Base-by-base conservation (phyloP, 163 green algal genomes). In the Chlorella variabilis region DNA sequence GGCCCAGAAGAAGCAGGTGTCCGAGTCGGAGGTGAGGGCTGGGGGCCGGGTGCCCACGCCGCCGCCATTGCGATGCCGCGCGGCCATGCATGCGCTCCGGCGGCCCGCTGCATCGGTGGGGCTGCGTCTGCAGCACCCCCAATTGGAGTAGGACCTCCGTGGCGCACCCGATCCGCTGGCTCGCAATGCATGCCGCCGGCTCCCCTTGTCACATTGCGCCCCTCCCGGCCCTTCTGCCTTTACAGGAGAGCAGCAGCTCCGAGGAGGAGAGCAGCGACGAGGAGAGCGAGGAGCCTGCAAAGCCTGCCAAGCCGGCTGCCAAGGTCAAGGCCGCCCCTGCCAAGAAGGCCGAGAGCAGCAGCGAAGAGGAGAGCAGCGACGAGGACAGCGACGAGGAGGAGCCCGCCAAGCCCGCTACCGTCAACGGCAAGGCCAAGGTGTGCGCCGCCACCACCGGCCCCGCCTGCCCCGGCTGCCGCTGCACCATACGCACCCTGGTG, bases 251-350 rank as follows among this genome's bases (percentile, higher is more conserved):
- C 68, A 65, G n/a, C 41, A 67, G 73, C 54, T 66, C 41, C 69
- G 85, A 82, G 31, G 84, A 84, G 69, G 58, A 78, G 77, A 69
- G 56, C 42, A 63, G 33, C 45, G 74, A 83, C 66, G 81, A 90
- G 34, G 85, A n/a, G n/a, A n/a, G n/a, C n/a, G n/a, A 86, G 79
- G 71, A 82, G 76, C 21, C 38, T 3, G 48, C 65, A 42, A 42
- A 29, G 23, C 69, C 83, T 58, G 76, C 71, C 54, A 80, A 82
- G 71, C 9, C 63, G 11, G 71, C 71, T 36, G 62, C 68, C 31
- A 80, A 76, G 31, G n/a, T n/a, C n/a, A 39, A 75, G 25, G 51
- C 27, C 27, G 42, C 78, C 27, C 59, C 78, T 23, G 70, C 70
- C 51, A 85, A 88, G 74, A 62, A 49, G n/a, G 59, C 34, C 18